A percentile compares a stretch with the other conserved stretches of the same genome.
Evolutionary conservation across 768 basidiomycete species (phyloP).

Genomic region (Tulasnella calospora): DNA sequence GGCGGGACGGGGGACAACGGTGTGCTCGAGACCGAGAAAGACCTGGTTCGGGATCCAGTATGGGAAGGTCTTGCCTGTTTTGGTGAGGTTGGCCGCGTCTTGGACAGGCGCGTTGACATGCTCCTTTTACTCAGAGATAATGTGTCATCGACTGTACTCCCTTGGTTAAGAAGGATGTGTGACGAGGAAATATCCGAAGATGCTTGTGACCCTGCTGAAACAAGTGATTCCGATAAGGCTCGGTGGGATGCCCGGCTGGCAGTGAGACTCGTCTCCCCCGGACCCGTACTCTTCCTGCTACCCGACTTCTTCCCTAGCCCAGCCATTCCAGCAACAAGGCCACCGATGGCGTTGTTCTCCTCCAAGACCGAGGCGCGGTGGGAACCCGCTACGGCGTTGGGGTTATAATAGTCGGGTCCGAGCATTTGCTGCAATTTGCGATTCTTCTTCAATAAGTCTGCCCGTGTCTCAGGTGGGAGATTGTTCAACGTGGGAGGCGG

Average conservation of each 20-base stretch:
- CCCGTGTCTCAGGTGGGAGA: constrained; percentile 59
- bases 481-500: constrained; percentile 62
- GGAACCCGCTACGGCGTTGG: not conserved
- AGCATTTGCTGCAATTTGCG: constrained; percentile 80
- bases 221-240: not conserved
- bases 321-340: not conserved
- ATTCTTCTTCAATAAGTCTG: constrained; percentile 64
- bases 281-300: not conserved
- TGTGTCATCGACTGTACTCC: not conserved
- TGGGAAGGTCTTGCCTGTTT: not conserved
- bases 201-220: not conserved
- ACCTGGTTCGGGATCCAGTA: not conserved
- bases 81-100: not conserved
- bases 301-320: not conserved
- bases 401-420: constrained; percentile 38
- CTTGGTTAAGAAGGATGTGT: constrained; percentile 8
- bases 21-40: not conserved
- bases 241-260: not conserved
- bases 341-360: not conserved
- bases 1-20: not conserved
- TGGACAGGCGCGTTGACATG: not conserved
- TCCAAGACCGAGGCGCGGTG: not conserved
- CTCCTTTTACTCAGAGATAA: not conserved
- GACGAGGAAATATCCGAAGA: not conserved
- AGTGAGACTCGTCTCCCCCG: not conserved